phyloP scores from a whole-genome alignment of 2,329 filamentous ascomycete genomes.

The Colletotrichum tanaceti region DNA sequence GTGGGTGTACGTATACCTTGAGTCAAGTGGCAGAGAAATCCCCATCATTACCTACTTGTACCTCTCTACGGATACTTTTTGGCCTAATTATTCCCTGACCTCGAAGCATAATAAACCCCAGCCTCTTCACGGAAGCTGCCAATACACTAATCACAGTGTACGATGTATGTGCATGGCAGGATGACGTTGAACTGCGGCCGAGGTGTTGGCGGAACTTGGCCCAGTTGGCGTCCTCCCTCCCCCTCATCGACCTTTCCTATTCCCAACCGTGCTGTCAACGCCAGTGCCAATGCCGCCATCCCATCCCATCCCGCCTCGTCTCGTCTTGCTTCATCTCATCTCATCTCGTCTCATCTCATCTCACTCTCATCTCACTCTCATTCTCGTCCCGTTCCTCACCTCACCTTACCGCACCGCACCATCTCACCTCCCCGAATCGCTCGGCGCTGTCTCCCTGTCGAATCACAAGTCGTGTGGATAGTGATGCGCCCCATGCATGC shows the following conservation, averaged over 20 bases:
- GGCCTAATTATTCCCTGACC: constrained; percentile 28
- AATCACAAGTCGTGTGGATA: background rate
- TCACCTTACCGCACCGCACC: background rate
- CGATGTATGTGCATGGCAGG: constrained; percentile 11
- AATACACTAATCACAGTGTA: background rate
- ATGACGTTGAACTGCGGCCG: constrained; percentile 35
- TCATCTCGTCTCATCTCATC: constrained; percentile 13
- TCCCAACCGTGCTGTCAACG: constrained; percentile 5
- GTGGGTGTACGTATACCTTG: background rate
- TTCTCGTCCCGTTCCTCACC: constrained; percentile 2
- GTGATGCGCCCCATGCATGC: constrained; percentile 13
- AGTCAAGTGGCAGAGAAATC: background rate
- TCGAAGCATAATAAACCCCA: constrained; percentile 22
- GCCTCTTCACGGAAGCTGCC: constrained; percentile 8
- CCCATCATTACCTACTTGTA: background rate
- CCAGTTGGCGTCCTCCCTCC: background rate
- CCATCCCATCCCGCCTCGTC: constrained; percentile 14
- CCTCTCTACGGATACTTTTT: constrained; percentile 2
- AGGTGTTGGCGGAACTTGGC: constrained; percentile 24
- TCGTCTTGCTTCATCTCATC: constrained; percentile 14
- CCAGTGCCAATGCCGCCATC: constrained; percentile 2
- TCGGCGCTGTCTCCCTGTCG: background rate
- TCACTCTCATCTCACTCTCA: constrained; percentile 5
- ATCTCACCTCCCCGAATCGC: background rate
- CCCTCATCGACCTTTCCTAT: constrained; percentile 11